Evolutionary conservation across 73 alveolate species (phyloP), one percentile per base, ranked within the genome.

Genomic region (Tetrahymena malaccensis): DNA sequence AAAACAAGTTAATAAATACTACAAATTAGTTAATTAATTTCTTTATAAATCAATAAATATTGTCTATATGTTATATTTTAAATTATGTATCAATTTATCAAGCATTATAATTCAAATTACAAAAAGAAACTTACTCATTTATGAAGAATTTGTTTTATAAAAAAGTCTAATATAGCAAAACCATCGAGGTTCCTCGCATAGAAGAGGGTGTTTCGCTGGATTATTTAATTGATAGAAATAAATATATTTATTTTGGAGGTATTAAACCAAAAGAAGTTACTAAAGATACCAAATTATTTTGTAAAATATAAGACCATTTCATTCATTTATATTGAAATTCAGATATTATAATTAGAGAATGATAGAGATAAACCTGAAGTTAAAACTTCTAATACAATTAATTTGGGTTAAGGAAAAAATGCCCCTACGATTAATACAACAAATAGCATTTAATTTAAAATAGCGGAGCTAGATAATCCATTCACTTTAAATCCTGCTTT

Each of bases 231-330:
- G 97, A 95, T 93, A 70, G 43, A 93, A 95, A 95, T 58, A 89
- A 93, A 50, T 95, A 95, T 56, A 31, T 95, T 37, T 95, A 95
- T 70, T 85, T 89, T 55, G 97, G 95, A 44, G 97, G 97, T 38
- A 34, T 43, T 55, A 70, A 70, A 31, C 89, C 89, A 0, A 70
- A 70, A 70, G 89, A 70, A 33, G 89, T 70, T 70, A 70, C 89
- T 0, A 70, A 70, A 70, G 89, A 70, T 27, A 31, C 89, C 89
- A 70, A 70, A 70, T 4, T 70, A 70, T 70, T 70, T 70, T 70
- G 89, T 70, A 70, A 70, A 31, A 70, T 70, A 27, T 70, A 19
- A 33, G 11, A 27, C 5, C 17, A 19, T 21, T 19, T 11, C 43
- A 70, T 70, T n/a, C 37, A 70, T 31, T 27, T n/a, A 70, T 27